phyloP scores from a whole-genome alignment of 495 filamentous ascomycete genomes.

The Penicillium arizonense region DNA sequence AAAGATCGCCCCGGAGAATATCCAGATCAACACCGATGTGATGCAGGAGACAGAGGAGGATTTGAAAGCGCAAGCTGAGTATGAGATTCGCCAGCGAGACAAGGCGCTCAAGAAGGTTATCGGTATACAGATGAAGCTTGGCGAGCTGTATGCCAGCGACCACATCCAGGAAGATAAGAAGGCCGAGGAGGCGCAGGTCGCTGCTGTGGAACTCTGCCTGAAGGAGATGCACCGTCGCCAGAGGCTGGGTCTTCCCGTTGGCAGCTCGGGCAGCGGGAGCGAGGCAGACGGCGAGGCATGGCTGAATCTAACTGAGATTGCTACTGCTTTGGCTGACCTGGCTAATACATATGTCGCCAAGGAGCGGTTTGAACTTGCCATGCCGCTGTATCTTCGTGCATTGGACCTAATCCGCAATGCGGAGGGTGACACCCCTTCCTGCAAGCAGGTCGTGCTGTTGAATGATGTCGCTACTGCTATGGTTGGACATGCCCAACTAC shows the following conservation, averaged over 20 bases:
- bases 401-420: conserved; percentile 52
- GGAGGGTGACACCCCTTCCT: conserved; percentile 49
- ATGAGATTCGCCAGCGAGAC: conserved; percentile 60
- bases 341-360: conserved; percentile 68
- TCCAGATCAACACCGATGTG: conserved; percentile 24
- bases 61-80: conserved; percentile 32
- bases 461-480: conserved; percentile 34
- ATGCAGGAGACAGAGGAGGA: conserved; percentile 30
- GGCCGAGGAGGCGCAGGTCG: conserved; percentile 72
- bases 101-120: conserved; percentile 71
- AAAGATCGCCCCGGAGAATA: conserved; percentile 17
- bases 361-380: conserved; percentile 70
- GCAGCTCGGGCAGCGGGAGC: conserved; percentile 20
- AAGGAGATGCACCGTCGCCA: conserved; percentile 69
- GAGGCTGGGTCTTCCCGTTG: conserved; percentile 52
- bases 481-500: conserved; percentile 29
- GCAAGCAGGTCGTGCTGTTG: conserved; percentile 68
- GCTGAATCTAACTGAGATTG: conserved; percentile 70
- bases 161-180: conserved; percentile 51
- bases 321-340: conserved; percentile 67
- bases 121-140: conserved; percentile 75
- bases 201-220: conserved; percentile 77
- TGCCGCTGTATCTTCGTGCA: conserved; percentile 86
- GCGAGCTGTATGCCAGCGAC: conserved; percentile 64
- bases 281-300: conserved; percentile 59